These are phyloP conservation scores for Panellus pusillus DNA, from an alignment of 768 basidiomycete genomes.

Conservation along the genomic window DNA sequence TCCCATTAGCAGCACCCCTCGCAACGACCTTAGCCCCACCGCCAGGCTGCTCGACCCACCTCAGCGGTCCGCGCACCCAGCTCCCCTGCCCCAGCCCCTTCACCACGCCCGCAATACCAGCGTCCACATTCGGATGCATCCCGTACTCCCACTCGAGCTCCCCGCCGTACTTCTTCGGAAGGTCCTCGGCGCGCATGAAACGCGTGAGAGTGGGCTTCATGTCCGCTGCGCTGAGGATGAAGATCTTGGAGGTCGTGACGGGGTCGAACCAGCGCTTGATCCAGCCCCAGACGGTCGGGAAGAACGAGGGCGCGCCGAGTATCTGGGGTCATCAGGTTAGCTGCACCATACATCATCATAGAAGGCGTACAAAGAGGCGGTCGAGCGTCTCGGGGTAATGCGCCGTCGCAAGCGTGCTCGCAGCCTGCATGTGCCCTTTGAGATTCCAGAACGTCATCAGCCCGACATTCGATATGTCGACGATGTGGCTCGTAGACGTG, in stretches of 20 bases:
- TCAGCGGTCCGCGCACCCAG: constrained; percentile 26
- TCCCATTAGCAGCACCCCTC: constrained; percentile 10
- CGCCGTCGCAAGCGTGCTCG: constrained; percentile 51
- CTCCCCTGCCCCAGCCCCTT: constrained; percentile 38
- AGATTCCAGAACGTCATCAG: constrained; percentile 47
- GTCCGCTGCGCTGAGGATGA: constrained; percentile 44
- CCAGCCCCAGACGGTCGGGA: constrained; percentile 62
- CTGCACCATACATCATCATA: no score
- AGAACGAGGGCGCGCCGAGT: constrained; percentile 61
- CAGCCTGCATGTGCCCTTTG: constrained; percentile 54
- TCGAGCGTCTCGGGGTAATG: constrained; percentile 58
- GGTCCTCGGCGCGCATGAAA: constrained; percentile 41
- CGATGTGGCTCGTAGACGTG: constrained; percentile 45
- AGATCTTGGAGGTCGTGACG: constrained; percentile 55
- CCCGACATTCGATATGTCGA: constrained; percentile 46
- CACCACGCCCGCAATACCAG: constrained; percentile 31
- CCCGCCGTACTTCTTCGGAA: constrained; percentile 59
- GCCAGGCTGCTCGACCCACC: constrained; percentile 8
- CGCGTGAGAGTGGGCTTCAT: constrained; percentile 40
- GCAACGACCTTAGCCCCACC: constrained; percentile 13
- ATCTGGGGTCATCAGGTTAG: constrained; percentile 24
- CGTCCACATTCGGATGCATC: constrained; percentile 49
- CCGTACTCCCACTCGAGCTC: constrained; percentile 53
- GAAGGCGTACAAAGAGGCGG: constrained; percentile 30
- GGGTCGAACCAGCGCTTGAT: constrained; percentile 62